Evolutionary conservation across 139 green algal species (phyloP).

Genomic region (Asterochloris sp.): DNA sequence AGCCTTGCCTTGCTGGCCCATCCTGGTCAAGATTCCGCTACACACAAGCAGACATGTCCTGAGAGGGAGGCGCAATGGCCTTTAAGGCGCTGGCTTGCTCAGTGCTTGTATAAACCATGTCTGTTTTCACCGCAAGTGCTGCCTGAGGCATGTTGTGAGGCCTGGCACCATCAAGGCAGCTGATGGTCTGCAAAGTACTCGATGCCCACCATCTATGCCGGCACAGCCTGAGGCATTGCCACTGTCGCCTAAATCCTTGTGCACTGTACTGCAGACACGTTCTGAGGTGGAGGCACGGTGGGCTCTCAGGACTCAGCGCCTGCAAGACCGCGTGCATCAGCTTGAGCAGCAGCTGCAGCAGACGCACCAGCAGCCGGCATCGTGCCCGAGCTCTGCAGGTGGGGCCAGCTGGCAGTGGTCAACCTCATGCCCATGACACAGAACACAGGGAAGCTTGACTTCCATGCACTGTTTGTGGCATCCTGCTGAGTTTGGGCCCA

Average conservation of each 20-base stretch:
- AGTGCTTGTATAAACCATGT: background rate
- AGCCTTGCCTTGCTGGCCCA: no score
- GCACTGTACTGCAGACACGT: background rate
- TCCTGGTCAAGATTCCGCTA: no score
- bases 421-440: background rate
- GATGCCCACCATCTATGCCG: background rate
- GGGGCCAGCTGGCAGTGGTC: background rate
- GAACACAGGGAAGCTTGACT: background rate
- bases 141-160: background rate
- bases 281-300: constrained; percentile 8
- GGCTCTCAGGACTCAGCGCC: constrained; percentile 1
- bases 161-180: background rate
- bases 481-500: background rate
- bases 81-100: no score
- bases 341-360: constrained; percentile 17
- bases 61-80: no score
- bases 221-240: background rate
- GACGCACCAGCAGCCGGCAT: no score
- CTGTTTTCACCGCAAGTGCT: background rate
- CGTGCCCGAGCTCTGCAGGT: no score
- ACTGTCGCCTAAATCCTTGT: background rate
- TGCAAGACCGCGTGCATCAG: constrained; percentile 2
- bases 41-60: no score
- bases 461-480: background rate
- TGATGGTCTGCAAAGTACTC: background rate